These are phyloP conservation scores for Podospora anserina DNA, from an alignment of 495 filamentous ascomycete genomes.

Conservation along the genomic window DNA sequence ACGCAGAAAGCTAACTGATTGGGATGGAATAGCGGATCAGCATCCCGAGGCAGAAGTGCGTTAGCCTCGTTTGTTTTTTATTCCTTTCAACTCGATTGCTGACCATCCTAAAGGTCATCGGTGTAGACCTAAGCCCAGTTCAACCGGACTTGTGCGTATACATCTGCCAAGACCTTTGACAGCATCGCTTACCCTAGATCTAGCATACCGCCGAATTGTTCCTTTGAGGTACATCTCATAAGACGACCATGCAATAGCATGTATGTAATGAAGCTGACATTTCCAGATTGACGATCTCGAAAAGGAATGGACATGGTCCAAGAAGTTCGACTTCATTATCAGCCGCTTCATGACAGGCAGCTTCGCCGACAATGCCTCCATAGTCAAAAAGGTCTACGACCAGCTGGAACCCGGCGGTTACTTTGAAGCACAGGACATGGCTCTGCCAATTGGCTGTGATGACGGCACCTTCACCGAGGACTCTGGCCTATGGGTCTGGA, in stretches of 20 bases:
- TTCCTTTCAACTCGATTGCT: not conserved
- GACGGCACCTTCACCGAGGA: conserved; percentile 43
- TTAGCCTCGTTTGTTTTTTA: not conserved
- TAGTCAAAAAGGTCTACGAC: conserved; percentile 32
- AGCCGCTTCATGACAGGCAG: conserved; percentile 40
- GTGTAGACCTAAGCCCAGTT: not conserved
- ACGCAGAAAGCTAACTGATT: not conserved
- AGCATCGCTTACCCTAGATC: not conserved
- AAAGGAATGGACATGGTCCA: conserved; percentile 43
- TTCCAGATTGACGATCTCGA: conserved; percentile 43
- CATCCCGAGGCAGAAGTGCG: not conserved
- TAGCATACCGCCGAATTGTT: not conserved
- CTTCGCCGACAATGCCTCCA: conserved; percentile 41
- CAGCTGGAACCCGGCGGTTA: conserved; percentile 30
- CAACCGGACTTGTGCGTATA: not conserved
- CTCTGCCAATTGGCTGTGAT: conserved; percentile 48
- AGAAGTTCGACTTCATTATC: conserved; percentile 50
- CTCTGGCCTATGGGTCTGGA: conserved; percentile 25
- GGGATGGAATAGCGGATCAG: not conserved
- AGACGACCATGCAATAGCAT: not conserved
- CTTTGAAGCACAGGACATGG: conserved; percentile 23
- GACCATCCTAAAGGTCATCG: not conserved
- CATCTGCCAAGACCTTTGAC: not conserved
- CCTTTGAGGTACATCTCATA: not conserved
- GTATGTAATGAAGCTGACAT: not conserved